Base-by-base conservation (phyloP, 2,329 filamentous ascomycete genomes). In the Calonectria multiphialidica region DNA sequence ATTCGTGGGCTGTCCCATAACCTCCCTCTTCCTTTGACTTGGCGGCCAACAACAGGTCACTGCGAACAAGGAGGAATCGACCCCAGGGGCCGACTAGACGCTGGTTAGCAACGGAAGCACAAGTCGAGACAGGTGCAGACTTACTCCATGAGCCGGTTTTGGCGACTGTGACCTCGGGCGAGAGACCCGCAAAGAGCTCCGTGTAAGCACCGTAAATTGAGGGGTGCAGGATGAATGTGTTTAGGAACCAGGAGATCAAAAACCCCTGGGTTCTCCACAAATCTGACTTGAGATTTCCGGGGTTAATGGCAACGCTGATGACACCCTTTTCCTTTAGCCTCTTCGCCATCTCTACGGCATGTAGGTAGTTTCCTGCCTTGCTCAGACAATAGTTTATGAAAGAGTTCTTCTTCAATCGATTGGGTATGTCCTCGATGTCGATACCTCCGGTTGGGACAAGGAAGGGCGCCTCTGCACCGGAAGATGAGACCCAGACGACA, bases 291-390 rank as follows among this genome's bases (percentile, higher is more conserved):
- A 76, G 25, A 15, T 76, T 76, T 25, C 75, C 75, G 2, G 75
- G 74, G 10, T 76, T 76, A 1, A 66, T 25, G 0, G 61, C 63
- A 15, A 76, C n/a, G 16, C 68, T 72, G n/a, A 76, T 50, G 0
- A 76, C n/a, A 0, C 72, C 74, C 0, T 50, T 47, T 0, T 63
- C 42, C 1, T 68, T 62, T 5, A 72, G 2, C 6, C 69, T 66
- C 1, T 68, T 53, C 6, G 75, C 70, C 1, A 76, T 13, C 4
- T 68, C 62, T 0, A 57, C 65, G 2, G 68, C 63, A 0, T 76
- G 63, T 2, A 75, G 76, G 62, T 73, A 76, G 2, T 76, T 76
- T 4, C 72, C 74, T 1, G 72, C 67, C 44, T 76, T 76, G 23
- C 74, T 75, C 25, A 68, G 68, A 18, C 65, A 66, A 8, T 76